phyloP scores from a whole-genome alignment of 805 yeast genomes.

The Kazachstania viticola region DNA sequence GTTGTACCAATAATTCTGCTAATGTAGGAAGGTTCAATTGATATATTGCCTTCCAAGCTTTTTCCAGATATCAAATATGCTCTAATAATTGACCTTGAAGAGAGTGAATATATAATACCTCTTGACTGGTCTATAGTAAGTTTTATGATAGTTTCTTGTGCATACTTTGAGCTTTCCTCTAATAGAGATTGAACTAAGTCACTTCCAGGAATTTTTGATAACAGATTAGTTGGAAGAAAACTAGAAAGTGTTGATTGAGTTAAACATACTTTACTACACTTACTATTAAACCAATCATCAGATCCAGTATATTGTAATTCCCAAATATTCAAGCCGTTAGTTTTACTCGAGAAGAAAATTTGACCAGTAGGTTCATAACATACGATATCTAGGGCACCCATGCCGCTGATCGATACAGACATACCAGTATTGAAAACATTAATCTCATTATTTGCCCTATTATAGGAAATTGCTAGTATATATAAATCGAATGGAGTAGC shows the following conservation, averaged over 20 bases:
- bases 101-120: conserved; percentile 66
- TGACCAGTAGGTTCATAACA: conserved; percentile 58
- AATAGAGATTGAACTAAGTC: conserved; percentile 27
- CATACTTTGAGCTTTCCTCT: conserved; percentile 22
- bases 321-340: conserved; percentile 76
- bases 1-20: conserved; percentile 32
- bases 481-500: conserved; percentile 74
- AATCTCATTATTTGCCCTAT: conserved; percentile 33
- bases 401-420: conserved; percentile 68
- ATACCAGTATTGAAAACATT: conserved; percentile 76
- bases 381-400: conserved; percentile 53
- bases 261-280: conserved; percentile 71
- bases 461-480: conserved; percentile 59
- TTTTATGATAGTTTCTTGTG: conserved; percentile 50
- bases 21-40: conserved; percentile 29
- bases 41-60: conserved; percentile 31
- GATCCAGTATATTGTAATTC: conserved; percentile 72
- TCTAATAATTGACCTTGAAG: conserved; percentile 71
- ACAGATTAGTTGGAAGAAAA: conserved; percentile 34
- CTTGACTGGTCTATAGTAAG: conserved; percentile 68
- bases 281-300: conserved; percentile 79
- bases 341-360: conserved; percentile 72
- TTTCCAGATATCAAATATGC: conserved; percentile 47
- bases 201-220: conserved; percentile 29
- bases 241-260: conserved; percentile 54